Evolutionary conservation across 257 asterid species (phyloP).

Genomic region (Plantago major): DNA sequence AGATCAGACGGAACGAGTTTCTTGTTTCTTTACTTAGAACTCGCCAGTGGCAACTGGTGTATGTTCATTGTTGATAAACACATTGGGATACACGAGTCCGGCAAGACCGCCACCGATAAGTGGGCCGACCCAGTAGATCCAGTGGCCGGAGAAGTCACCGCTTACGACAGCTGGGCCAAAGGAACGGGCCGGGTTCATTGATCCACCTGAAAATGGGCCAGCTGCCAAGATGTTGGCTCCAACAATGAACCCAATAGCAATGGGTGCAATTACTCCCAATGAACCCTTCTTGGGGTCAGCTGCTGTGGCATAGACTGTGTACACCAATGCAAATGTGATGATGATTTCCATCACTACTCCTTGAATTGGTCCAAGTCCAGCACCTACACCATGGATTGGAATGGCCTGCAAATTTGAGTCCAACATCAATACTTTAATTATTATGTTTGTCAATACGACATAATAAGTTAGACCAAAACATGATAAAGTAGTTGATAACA

Average conservation of each 20-base stretch:
- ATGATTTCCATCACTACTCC: constrained; percentile 48
- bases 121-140: constrained; percentile 54
- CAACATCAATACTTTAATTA: no score
- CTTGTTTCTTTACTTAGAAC: constrained; percentile 9
- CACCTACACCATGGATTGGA: constrained; percentile 42
- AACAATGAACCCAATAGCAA: constrained; percentile 54
- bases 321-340: constrained; percentile 51
- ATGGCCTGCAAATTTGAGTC: constrained; percentile 26
- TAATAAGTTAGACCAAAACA: no score
- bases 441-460: no score
- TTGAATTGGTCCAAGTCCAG: constrained; percentile 40
- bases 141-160: constrained; percentile 32
- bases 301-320: constrained; percentile 58
- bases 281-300: constrained; percentile 60
- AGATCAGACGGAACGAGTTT: background rate
- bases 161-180: constrained; percentile 48
- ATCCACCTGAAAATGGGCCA: constrained; percentile 55
- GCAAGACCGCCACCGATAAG: constrained; percentile 52
- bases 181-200: constrained; percentile 61
- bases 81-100: constrained; percentile 34
- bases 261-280: constrained; percentile 50
- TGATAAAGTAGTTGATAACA: no score
- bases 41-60: constrained; percentile 25
- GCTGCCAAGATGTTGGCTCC: constrained; percentile 59
- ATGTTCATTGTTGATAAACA: constrained; percentile 33